phyloP scores from a whole-genome alignment of 768 basidiomycete genomes.

The Russula lepida region DNA sequence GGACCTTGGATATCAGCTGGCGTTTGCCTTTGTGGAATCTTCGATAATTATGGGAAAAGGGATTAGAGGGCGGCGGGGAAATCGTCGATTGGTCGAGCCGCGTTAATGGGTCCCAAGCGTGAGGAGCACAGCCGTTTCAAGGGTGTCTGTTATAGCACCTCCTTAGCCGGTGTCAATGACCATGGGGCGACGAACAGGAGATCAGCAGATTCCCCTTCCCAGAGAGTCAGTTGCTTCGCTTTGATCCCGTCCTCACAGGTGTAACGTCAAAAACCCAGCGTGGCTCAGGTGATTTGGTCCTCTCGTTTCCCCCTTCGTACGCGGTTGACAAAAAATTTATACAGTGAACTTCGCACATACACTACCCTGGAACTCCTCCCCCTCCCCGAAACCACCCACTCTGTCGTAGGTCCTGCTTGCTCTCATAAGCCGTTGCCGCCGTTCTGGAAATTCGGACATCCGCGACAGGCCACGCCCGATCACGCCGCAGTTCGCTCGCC shows the following conservation, averaged over 20 bases:
- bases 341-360: constrained; percentile 10
- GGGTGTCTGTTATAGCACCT: constrained; percentile 21
- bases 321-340: constrained; percentile 18
- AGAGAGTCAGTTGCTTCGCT: constrained; percentile 16
- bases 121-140: constrained; percentile 21
- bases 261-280: constrained; percentile 19
- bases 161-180: constrained; percentile 23
- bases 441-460: constrained; percentile 18
- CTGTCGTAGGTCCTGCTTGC: constrained; percentile 5
- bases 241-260: constrained; percentile 17
- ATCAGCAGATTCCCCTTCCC: constrained; percentile 22
- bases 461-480: constrained; percentile 18
- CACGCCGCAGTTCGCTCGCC: constrained; percentile 22
- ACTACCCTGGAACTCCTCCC: neutral
- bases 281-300: constrained; percentile 18
- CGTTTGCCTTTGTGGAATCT: constrained; percentile 21
- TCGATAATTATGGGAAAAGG: constrained; percentile 22
- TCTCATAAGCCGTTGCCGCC: constrained; percentile 18
- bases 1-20: constrained; percentile 18
- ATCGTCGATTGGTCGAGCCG: constrained; percentile 20
- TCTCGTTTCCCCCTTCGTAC: constrained; percentile 20
- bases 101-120: constrained; percentile 20
- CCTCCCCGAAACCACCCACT: constrained; percentile 4
- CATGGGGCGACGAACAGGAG: constrained; percentile 20
- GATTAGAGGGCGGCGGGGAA: constrained; percentile 20